phyloP scores from a whole-genome alignment of 2,329 filamentous ascomycete genomes.

The Rutstroemia sp. region DNA sequence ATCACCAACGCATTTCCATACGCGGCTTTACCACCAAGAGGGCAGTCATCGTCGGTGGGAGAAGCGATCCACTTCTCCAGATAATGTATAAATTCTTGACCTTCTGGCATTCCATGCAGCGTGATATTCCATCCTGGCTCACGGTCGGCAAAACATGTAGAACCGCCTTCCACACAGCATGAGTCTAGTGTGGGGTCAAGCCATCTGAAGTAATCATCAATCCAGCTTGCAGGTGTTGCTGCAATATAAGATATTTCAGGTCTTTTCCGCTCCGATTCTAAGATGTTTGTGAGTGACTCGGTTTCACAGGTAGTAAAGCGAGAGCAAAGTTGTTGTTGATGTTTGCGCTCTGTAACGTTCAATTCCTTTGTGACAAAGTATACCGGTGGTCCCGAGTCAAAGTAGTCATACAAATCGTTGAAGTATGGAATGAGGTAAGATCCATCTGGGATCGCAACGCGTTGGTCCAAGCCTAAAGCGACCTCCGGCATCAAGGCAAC shows the following conservation, averaged over 20 bases:
- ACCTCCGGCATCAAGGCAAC: slow-evolving; percentile 80
- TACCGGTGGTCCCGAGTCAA: slow-evolving; percentile 84
- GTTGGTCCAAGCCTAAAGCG: slow-evolving; percentile 83
- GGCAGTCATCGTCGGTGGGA: slow-evolving; percentile 76
- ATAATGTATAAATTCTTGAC: slow-evolving; percentile 83
- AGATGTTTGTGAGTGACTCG: slow-evolving; percentile 76
- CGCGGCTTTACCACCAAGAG: slow-evolving; percentile 78
- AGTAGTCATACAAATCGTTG: slow-evolving; percentile 89
- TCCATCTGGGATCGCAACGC: slow-evolving; percentile 85
- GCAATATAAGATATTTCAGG: slow-evolving; percentile 82
- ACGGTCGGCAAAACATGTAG: slow-evolving; percentile 72
- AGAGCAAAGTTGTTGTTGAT: slow-evolving; percentile 84
- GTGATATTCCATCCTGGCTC: slow-evolving; percentile 83
- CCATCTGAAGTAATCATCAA: slow-evolving; percentile 96
- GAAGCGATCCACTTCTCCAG: slow-evolving; percentile 73
- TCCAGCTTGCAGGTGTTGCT: slow-evolving; percentile 85
- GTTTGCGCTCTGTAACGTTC: slow-evolving; percentile 65
- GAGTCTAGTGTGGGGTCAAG: slow-evolving; percentile 77
- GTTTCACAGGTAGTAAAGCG: slow-evolving; percentile 83
- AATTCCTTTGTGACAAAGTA: slow-evolving; percentile 87
- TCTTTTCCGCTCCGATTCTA: slow-evolving; percentile 91
- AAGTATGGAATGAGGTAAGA: slow-evolving; percentile 97
- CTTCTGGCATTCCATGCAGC: slow-evolving; percentile 84
- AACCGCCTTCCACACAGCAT: slow-evolving; percentile 35
- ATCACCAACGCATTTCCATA: slow-evolving; percentile 82